phyloP scores from a whole-genome alignment of 306 rosid genomes.

The Castanea crenata region DNA sequence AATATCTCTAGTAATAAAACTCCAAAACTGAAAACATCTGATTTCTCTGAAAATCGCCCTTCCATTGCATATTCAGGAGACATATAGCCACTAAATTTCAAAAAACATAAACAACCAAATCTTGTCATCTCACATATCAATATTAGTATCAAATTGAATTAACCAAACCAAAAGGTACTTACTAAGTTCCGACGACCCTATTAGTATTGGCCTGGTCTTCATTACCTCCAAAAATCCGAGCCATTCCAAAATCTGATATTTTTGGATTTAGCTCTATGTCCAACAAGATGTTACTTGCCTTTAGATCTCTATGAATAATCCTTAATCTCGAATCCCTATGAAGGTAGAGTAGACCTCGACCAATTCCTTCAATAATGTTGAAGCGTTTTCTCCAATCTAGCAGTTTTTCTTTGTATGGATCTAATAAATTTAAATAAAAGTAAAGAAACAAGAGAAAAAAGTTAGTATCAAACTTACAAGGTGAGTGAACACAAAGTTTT shows the following conservation, averaged over 20 bases:
- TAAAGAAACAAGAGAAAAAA: no score
- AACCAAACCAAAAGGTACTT: not conserved
- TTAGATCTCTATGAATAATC: conserved; percentile 20
- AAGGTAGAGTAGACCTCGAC: conserved; percentile 12
- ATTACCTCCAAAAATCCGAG: conserved; percentile 7
- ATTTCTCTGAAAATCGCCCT: not conserved
- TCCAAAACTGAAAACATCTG: not conserved
- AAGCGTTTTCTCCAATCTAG: conserved; percentile 2
- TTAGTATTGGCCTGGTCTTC: conserved; percentile 12
- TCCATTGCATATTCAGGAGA: not conserved
- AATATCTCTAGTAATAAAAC: conserved; percentile 6
- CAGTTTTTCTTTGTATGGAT: no score
- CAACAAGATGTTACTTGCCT: conserved; percentile 18
- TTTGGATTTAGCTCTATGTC: conserved; percentile 13
- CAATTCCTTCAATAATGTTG: conserved; percentile 20
- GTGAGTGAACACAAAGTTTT: not conserved
- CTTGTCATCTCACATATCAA: no score
- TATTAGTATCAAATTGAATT: no score
- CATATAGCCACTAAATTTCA: not conserved
- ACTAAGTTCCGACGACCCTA: conserved; percentile 32
- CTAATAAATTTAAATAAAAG: no score
- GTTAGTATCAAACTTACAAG: not conserved
- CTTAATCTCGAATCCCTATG: conserved; percentile 20
- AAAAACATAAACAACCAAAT: no score
- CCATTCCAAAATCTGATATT: conserved; percentile 23